Evolutionary conservation across 2,329 filamentous ascomycete genomes (phyloP).

Genomic region (Aureobasidium sp.): DNA sequence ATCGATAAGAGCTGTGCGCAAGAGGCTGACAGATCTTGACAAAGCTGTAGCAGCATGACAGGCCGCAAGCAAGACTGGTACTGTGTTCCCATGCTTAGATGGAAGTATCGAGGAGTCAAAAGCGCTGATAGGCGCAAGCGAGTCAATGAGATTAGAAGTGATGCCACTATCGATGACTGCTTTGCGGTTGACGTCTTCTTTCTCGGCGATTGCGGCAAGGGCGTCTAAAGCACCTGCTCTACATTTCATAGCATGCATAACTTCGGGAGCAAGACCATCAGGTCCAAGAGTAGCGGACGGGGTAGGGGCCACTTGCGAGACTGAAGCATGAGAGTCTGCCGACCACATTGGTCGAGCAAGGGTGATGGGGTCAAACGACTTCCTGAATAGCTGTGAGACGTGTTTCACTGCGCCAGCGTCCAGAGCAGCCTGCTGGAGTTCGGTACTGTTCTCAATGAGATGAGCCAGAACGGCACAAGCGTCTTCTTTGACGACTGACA

Average conservation of each 20-base stretch:
- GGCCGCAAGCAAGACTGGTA: conserved; percentile 70
- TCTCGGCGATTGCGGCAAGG: conserved; percentile 69
- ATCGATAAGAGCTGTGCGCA: conserved; percentile 82
- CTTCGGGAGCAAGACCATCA: conserved; percentile 51
- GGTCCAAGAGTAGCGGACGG: conserved; percentile 46
- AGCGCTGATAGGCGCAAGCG: conserved; percentile 50
- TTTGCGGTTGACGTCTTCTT: conserved; percentile 78
- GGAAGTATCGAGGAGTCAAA: background rate
- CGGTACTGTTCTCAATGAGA: conserved; percentile 67
- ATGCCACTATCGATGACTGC: conserved; percentile 73
- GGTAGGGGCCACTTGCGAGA: conserved; percentile 15
- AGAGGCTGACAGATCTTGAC: conserved; percentile 71
- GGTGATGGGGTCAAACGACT: conserved; percentile 52
- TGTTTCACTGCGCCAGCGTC: conserved; percentile 57
- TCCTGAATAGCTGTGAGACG: conserved; percentile 55
- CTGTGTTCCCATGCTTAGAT: conserved; percentile 64
- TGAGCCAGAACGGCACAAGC: conserved; percentile 68
- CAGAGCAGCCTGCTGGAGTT: conserved; percentile 71
- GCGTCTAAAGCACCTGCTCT: conserved; percentile 70
- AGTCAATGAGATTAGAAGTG: conserved; percentile 73
- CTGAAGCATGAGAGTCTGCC: conserved; percentile 26
- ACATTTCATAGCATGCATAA: conserved; percentile 62
- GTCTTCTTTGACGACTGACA: conserved; percentile 53
- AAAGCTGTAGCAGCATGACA: conserved; percentile 75
- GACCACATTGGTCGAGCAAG: conserved; percentile 48